Evolutionary conservation across 2,329 filamentous ascomycete genomes (phyloP).

Genomic region (Colletotrichum caudatum): DNA sequence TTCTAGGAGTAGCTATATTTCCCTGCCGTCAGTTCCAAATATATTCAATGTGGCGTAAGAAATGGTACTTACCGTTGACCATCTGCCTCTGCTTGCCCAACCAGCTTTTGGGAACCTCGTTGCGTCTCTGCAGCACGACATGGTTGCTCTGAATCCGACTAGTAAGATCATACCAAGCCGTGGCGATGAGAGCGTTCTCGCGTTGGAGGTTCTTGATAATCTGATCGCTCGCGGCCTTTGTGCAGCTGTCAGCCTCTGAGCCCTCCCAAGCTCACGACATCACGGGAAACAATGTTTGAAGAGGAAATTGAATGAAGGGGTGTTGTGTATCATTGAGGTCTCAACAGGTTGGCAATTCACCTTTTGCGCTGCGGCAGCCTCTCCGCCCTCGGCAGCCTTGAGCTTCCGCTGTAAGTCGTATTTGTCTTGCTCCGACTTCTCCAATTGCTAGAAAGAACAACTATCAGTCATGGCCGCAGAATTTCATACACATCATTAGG

Average conservation of each 20-base stretch:
- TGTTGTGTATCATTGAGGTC: background rate
- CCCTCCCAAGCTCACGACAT: background rate
- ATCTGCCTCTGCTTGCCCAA: conserved; percentile 83
- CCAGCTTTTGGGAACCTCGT: conserved; percentile 84
- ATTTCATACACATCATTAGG: background rate
- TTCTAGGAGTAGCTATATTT: conserved; percentile 44
- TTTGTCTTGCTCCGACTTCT: conserved; percentile 68
- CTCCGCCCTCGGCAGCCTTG: conserved; percentile 64
- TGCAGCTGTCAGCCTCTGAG: conserved; percentile 1
- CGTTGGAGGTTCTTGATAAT: conserved; percentile 77
- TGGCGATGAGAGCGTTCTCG: conserved; percentile 82
- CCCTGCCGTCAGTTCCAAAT: conserved; percentile 11
- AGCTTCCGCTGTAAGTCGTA: conserved; percentile 67
- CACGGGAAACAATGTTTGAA: background rate
- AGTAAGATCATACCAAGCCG: conserved; percentile 89
- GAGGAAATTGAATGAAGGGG: background rate
- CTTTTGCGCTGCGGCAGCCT: conserved; percentile 63
- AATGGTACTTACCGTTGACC: conserved; percentile 65
- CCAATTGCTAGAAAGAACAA: conserved; percentile 62
- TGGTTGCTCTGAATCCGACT: conserved; percentile 85
- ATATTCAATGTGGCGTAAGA: conserved; percentile 8
- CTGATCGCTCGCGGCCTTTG: conserved; percentile 64
- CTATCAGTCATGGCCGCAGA: conserved; percentile 42
- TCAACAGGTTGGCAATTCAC: conserved; percentile 53
- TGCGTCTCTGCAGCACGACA: conserved; percentile 79